Base-by-base conservation (phyloP, 768 basidiomycete species). In the Saitozyma sp. region DNA sequence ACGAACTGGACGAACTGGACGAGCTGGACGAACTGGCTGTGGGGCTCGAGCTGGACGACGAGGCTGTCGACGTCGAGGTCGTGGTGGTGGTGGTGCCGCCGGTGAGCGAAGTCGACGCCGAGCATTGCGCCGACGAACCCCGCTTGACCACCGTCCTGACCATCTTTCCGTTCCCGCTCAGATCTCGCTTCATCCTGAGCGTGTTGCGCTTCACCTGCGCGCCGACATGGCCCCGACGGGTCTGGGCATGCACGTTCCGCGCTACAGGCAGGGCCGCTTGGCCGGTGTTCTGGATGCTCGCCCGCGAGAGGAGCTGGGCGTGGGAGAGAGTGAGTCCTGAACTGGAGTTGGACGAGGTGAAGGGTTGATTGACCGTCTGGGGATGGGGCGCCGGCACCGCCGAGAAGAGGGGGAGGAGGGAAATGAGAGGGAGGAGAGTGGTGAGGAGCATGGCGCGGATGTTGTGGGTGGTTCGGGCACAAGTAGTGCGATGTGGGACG, bases 361-460 rank as follows among this genome's bases (percentile, higher is more conserved):
- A 69, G 41, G 68, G 61, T 38, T 70, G 63, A 43, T 46, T 6
- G 11, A 17, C 45, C 11, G 45, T 6, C 45, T 64, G 66, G 9
- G 66, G 54, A 4, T 55, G 20, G 13, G 61, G 40, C 38, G 50
- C 51, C 7, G 62, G 58, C 1, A 49, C 43, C 6, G 56, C 60
- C 16, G 67, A 43, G 8, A 64, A 20, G 20, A 51, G 56, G 16
- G 66, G 54, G 29, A 70, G 60, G 9, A 67, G 14, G n/a, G 65
- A 50, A 16, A 67, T 20, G 14, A 66, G 52, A 9, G 63, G 11
- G 52, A 64, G 9, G 38, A 60, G 20, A 29, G 29, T 29, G 29
- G 46, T 20, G 49, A 61, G 17, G 19, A 65, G 46, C 56, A 58
- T 60, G 7, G 54, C 55, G 50, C 41, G 8, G 29, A 40, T 29